Evolutionary conservation across 2,329 filamentous ascomycete genomes (phyloP).

Genomic region (Colletotrichum scovillei): DNA sequence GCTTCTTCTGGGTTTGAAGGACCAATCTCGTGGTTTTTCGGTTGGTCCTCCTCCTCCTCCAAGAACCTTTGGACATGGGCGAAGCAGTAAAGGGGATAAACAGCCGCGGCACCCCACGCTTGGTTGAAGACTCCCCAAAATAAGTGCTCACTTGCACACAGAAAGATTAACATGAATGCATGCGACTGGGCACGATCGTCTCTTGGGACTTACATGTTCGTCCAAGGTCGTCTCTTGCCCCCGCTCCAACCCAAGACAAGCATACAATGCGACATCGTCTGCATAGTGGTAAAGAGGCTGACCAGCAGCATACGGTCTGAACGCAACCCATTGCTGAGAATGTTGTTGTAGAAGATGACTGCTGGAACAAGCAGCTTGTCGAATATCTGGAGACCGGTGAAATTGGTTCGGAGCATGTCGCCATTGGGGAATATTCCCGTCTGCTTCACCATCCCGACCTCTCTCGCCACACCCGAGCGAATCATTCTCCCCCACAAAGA

Average conservation of each 20-base stretch:
- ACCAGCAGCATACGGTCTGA: neutral
- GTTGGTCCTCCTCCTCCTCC: accelerated
- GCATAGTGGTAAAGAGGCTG: slow-evolving; percentile 15
- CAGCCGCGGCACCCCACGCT: slow-evolving; percentile 10
- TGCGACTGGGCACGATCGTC: neutral
- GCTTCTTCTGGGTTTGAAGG: neutral
- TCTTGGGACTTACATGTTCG: neutral
- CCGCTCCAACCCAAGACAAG: neutral
- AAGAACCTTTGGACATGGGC: slow-evolving; percentile 5
- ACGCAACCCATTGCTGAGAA: neutral
- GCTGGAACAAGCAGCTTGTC: slow-evolving; percentile 7
- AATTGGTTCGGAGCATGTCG: slow-evolving; percentile 10
- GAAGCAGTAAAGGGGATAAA: slow-evolving; percentile 20
- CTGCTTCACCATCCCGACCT: neutral
- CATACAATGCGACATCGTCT: slow-evolving; percentile 17
- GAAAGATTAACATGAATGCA: neutral
- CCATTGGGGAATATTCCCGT: slow-evolving; percentile 2
- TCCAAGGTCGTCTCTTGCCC: neutral
- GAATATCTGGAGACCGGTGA: neutral
- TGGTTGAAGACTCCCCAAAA: slow-evolving; percentile 17
- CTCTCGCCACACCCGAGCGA: neutral
- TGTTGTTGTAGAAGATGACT: slow-evolving; percentile 23
- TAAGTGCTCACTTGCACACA: neutral
- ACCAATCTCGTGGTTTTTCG: neutral
- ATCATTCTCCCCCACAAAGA: slow-evolving; percentile 19